Base-by-base conservation (phyloP, 768 basidiomycete species). In the Porpolomopsis calyptriformis region DNA sequence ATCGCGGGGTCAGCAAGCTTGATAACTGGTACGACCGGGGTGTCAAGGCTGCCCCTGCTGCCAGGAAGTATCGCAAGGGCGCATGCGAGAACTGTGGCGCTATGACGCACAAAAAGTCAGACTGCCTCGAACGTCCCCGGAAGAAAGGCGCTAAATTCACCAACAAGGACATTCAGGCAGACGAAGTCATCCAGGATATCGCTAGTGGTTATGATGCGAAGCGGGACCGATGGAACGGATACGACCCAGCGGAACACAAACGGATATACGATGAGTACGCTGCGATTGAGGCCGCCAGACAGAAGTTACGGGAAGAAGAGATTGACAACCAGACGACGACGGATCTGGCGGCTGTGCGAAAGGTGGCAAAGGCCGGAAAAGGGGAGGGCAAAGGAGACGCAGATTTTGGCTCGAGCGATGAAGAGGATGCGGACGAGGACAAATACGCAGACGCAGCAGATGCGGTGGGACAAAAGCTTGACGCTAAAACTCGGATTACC, bases 51-150 rank as follows among this genome's bases (percentile, higher is more conserved):
- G 92, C 89, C 9, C 91, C 91, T 1, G 90, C 90, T 2, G 88
- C 94, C 23, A 96, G 91, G 62, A 98, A 98, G 64, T 99, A 85
- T 60, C 78, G 96, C 52, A 93, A 94, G 60, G 96, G 96, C 26
- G 96, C 96, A 23, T 99, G 96, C 69, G 93, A 97, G 69, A 99
- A 99, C 59, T 99, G 96, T 53, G 96, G 96, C 48, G 87, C 96
- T 14, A 83, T 97, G 74, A 89, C 91, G 0, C 96, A 99, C 69
- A 84, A 85, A 62, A 76, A 71, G 49, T 70, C 77, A 57, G 96
- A 99, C 60, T 99, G 96, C 63, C 73, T 98, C 39, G 96, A 99
- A 63, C 82, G 96, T 48, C 96, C 96, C 31, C 79, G 96, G 48
- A 92, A 89, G 72, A 88, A 88, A 60, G 94, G 94, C 35, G 96